Evolutionary conservation across 768 basidiomycete genomes (phyloP), one percentile per base, ranked within the genome.

Genomic region (Lactifluus echinatus): DNA sequence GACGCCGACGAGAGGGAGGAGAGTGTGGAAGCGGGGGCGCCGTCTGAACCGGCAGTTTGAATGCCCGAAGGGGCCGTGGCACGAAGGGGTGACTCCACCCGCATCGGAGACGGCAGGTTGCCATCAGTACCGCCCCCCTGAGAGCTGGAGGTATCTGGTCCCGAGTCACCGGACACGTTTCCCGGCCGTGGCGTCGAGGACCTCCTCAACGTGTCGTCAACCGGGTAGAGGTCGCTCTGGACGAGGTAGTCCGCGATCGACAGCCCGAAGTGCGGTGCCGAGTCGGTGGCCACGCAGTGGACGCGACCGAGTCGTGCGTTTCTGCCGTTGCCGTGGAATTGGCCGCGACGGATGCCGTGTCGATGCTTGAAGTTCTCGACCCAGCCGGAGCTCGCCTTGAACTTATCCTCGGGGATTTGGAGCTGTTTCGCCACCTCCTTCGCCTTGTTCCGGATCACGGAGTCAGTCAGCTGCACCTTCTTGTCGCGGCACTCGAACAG

Each of bases 321-420:
- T 44, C 69, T 72, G 52, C 73, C 76, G 29, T 67, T 67, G 26
- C 76, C 75, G 19, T 69, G 71, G 78, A 79, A 84, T 19, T 78
- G 71, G 1, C 88, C 89, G 23, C 79, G 79, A 42, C 81, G 78
- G 59, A 94, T 88, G 57, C 82, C 82, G 61, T 87, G 80, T 33
- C 92, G 83, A 64, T 81, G 79, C 73, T 93, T 93, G 76, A 93
- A 94, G 68, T 90, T 90, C 68, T 93, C 90, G 53, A 94, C 78
- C 92, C 92, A 94, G 4, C 90, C 89, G 10, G 86, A 83, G 66
- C 85, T 89, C n/a, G 88, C 91, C 71, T 93, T 93, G 79, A 94
- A 94, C 68, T 80, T 79, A 55, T 87, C 85, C 57, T 83, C 79
- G 46, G 76, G 67, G 59, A 86, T 81, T 50, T 77, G 73, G 50